Conservation (phyloP, 495 filamentous ascomycete species). For the Trichoderma orchidacearum region DNA sequence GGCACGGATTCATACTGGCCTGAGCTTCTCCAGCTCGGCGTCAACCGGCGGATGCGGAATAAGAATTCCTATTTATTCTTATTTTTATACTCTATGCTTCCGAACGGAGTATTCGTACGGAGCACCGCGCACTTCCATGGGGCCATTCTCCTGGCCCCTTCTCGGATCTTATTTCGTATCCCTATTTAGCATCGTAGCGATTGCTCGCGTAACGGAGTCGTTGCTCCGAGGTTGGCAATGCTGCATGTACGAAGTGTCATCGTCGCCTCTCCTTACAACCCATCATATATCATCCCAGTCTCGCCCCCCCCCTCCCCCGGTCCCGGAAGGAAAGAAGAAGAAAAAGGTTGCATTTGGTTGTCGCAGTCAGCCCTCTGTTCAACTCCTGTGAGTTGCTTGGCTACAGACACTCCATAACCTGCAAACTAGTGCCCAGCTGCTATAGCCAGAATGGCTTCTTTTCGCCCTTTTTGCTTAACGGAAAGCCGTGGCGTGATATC, state of each 20-base stretch:
- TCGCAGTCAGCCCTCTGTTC: constrained; percentile 3
- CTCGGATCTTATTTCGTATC: background rate
- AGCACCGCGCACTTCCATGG: too few relatives aligned
- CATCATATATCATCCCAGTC: background rate
- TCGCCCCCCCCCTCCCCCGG: too few relatives aligned
- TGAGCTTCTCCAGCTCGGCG: too few relatives aligned
- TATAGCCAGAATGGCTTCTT: too few relatives aligned
- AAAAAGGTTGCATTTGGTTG: background rate
- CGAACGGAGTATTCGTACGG: too few relatives aligned
- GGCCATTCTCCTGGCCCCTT: background rate
- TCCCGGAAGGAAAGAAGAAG: background rate
- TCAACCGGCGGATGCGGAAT: too few relatives aligned
- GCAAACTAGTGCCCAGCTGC: too few relatives aligned
- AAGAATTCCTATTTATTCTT: too few relatives aligned
- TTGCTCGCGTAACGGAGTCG: background rate
- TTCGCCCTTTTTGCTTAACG: too few relatives aligned
- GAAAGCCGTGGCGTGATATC: background rate
- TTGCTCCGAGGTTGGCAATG: background rate
- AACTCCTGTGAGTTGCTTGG: background rate
- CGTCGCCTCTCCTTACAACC: background rate
- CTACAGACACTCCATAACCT: background rate
- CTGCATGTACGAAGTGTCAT: background rate
- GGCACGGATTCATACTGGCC: too few relatives aligned
- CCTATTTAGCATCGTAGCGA: background rate
- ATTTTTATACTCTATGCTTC: too few relatives aligned